Percentiles rank a stretch among this genome's conserved stretches.
These are phyloP conservation scores for Stagonosporopsis tanaceti DNA, from an alignment of 2,329 filamentous ascomycete species.

Conservation along the genomic window DNA sequence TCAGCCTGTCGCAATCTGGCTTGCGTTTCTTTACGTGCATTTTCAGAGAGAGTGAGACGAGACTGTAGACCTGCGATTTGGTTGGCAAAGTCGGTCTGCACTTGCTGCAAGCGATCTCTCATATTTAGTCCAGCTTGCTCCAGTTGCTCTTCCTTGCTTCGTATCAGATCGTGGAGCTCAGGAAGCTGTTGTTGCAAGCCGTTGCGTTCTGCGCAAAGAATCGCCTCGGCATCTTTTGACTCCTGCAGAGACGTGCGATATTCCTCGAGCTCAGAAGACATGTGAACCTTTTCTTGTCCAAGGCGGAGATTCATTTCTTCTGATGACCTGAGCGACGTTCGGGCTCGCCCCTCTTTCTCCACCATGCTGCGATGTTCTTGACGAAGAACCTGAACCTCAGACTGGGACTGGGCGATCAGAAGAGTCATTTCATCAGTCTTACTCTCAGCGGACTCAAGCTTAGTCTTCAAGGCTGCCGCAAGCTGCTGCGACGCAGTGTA, in stretches of 20 bases:
- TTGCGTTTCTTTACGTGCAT: conserved; percentile 25
- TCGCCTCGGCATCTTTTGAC: conserved; percentile 17
- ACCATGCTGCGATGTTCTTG: conserved; percentile 21
- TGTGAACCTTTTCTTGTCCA: conserved; percentile 22
- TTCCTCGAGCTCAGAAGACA: conserved; percentile 21
- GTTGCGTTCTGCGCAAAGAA: conserved; percentile 17
- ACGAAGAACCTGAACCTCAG: conserved; percentile 17
- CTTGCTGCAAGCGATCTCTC: neutral
- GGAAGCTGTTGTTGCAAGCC: conserved; percentile 19
- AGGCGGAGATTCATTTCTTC: neutral
- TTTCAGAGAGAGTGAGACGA: conserved; percentile 21
- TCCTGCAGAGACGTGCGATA: conserved; percentile 15
- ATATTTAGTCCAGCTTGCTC: neutral
- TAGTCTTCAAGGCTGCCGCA: neutral
- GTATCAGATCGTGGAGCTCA: conserved; percentile 17
- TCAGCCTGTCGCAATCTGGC: conserved; percentile 22
- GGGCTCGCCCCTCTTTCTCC: neutral
- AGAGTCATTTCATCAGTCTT: conserved; percentile 1
- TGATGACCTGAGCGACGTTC: neutral
- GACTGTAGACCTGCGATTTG: conserved; percentile 19
- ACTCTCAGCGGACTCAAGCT: conserved; percentile 14
- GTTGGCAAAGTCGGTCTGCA: neutral
- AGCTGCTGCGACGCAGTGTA: conserved; percentile 9
- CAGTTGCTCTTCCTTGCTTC: conserved; percentile 15
- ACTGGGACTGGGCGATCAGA: conserved; percentile 21